A percentile compares a stretch with the other conserved stretches of the same genome.
Conservation (phyloP, 1,284 basidiomycete species). For the Trametes pubescens region DNA sequence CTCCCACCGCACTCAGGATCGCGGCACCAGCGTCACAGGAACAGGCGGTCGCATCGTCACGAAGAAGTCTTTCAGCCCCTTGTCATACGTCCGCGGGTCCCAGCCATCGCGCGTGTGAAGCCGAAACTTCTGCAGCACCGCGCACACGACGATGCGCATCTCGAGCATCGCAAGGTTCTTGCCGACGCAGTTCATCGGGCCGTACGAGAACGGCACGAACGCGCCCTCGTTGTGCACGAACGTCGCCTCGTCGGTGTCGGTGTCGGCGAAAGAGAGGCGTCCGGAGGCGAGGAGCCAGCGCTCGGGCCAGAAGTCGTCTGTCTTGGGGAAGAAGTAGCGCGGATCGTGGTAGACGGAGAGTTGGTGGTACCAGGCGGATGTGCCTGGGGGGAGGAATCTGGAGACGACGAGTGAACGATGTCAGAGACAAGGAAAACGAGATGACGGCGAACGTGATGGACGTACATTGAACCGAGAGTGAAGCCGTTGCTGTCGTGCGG, state of each 20-base stretch:
- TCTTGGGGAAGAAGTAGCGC: conserved; percentile 39
- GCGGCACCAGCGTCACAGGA: conserved; percentile 6
- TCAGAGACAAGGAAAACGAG: neutral
- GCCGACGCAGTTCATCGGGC: conserved; percentile 42
- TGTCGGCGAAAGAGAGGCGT: conserved; percentile 1
- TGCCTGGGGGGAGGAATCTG: conserved; percentile 39
- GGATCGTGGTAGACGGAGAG: conserved; percentile 41
- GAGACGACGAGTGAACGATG: no score
- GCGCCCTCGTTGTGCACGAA: conserved; percentile 35
- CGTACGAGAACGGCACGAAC: conserved; percentile 41
- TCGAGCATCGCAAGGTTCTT: conserved; percentile 40
- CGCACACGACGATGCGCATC: conserved; percentile 31
- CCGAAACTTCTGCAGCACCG: conserved; percentile 38
- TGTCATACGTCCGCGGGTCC: conserved; percentile 31
- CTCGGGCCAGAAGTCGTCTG: conserved; percentile 40
- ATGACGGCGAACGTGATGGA: neutral
- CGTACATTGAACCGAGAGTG: conserved; percentile 39
- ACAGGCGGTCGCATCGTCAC: conserved; percentile 28
- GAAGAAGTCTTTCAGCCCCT: conserved; percentile 32
- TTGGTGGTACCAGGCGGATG: conserved; percentile 29
- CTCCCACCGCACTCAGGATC: neutral
- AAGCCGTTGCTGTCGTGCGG: conserved; percentile 30
- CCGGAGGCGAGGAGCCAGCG: conserved; percentile 38
- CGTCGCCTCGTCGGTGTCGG: neutral
- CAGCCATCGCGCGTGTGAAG: conserved; percentile 32